Percentiles rank a stretch among this genome's conserved stretches.
Conservation (phyloP, 164 flowering plant genomes). For the Brasenia schreberi region DNA sequence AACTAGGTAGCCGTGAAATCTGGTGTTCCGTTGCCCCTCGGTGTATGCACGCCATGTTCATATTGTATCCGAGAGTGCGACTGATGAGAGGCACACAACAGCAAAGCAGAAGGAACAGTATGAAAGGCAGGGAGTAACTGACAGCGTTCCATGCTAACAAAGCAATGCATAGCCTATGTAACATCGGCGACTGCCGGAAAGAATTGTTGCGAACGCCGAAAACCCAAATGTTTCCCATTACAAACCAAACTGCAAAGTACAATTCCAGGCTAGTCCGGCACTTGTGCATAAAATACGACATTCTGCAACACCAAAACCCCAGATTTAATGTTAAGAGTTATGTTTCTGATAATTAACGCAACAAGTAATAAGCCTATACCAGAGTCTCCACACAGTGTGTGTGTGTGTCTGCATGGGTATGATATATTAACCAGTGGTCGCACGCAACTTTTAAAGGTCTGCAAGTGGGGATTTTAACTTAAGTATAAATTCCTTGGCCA, state of each 20-base stretch:
- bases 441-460: no score
- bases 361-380: no score
- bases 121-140: conserved; percentile 90
- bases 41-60: conserved; percentile 60
- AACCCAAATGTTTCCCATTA: conserved; percentile 98
- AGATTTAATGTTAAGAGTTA: no score
- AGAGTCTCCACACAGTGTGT: no score
- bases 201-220: conserved; percentile 70
- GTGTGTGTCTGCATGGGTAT: no score
- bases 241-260: conserved; percentile 97
- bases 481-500: no score
- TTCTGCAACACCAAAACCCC: conserved; percentile 20
- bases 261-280: conserved; percentile 69
- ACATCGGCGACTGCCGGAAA: conserved; percentile 55
- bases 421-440: no score
- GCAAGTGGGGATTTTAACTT: no score
- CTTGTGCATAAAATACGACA: conserved; percentile 45
- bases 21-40: conserved; percentile 86
- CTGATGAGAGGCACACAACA: conserved; percentile 70
- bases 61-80: conserved; percentile 73
- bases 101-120: conserved; percentile 70
- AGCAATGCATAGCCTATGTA: conserved; percentile 63
- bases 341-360: no score
- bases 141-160: conserved; percentile 90
- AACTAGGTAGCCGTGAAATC: conserved; percentile 46